Conservation (phyloP, 148 eudicot species). For the Vaccinium macrocarpon region DNA sequence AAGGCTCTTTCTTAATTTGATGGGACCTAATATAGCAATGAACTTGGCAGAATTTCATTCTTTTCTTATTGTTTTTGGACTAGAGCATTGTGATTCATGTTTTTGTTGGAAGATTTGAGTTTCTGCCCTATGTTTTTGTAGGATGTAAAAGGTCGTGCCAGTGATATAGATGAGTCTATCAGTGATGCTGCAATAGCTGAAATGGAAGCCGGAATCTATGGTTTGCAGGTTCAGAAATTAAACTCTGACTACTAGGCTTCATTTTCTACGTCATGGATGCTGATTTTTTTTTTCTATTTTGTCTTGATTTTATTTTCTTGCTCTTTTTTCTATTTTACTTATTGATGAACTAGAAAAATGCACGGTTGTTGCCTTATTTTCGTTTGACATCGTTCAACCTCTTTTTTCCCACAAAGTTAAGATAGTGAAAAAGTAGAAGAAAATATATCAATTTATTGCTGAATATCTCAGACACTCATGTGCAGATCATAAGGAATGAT, state of each 20-base stretch:
- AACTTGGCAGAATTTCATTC: background rate
- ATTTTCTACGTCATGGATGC: background rate
- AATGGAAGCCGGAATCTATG: constrained; percentile 85
- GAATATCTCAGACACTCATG: constrained; percentile 15
- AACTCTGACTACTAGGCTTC: background rate
- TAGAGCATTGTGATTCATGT: background rate
- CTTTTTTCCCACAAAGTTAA: background rate
- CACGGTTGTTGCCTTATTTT: background rate
- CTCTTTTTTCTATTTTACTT: background rate
- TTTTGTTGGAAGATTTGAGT: constrained; percentile 15
- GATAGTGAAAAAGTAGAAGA: background rate
- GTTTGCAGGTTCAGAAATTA: constrained; percentile 65
- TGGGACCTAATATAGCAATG: background rate
- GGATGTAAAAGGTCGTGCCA: constrained; percentile 44
- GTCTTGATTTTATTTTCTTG: background rate
- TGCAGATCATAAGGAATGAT: constrained; percentile 78
- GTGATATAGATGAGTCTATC: constrained; percentile 39
- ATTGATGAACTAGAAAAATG: background rate
- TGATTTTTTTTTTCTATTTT: background rate
- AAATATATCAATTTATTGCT: background rate
- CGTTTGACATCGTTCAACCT: background rate
- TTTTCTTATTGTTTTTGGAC: background rate
- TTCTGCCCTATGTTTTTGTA: constrained; percentile 22
- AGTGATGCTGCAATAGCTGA: constrained; percentile 81
- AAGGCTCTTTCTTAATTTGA: background rate